These are phyloP conservation scores for Cymodocea nodosa DNA, from an alignment of 116 monocot genomes.

Conservation along the genomic window DNA sequence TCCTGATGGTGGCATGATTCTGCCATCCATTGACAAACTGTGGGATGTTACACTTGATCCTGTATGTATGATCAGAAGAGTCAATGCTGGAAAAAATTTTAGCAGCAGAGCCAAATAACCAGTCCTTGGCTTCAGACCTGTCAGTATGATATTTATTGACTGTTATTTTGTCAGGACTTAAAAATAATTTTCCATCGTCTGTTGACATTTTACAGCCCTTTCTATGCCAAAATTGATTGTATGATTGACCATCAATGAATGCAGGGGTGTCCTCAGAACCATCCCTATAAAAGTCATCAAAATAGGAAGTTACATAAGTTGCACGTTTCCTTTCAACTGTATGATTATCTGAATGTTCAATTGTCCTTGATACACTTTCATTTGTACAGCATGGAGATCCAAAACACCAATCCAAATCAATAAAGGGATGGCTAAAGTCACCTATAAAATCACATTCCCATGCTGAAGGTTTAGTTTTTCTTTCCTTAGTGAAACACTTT, in stretches of 20 bases:
- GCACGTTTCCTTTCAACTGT: background rate
- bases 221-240: background rate
- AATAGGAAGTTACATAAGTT: background rate
- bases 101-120: background rate
- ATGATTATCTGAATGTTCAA: constrained; percentile 1
- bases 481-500: constrained; percentile 7
- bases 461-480: background rate
- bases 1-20: background rate
- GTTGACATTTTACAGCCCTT: background rate
- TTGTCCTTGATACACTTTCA: background rate
- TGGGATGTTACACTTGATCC: background rate
- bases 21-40: background rate
- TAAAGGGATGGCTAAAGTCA: constrained; percentile 8
- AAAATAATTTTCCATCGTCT: background rate
- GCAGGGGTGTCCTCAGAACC: background rate
- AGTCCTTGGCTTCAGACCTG: background rate
- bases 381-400: constrained; percentile 8
- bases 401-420: constrained; percentile 12
- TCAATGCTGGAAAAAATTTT: no score
- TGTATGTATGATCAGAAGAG: constrained; percentile 10
- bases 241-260: background rate
- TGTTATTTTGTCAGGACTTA: background rate
- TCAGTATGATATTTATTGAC: background rate
- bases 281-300: background rate
- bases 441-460: constrained; percentile 2